Base-by-base conservation (phyloP, 202 grass and related monocot genomes). In the Carex arenaria region DNA sequence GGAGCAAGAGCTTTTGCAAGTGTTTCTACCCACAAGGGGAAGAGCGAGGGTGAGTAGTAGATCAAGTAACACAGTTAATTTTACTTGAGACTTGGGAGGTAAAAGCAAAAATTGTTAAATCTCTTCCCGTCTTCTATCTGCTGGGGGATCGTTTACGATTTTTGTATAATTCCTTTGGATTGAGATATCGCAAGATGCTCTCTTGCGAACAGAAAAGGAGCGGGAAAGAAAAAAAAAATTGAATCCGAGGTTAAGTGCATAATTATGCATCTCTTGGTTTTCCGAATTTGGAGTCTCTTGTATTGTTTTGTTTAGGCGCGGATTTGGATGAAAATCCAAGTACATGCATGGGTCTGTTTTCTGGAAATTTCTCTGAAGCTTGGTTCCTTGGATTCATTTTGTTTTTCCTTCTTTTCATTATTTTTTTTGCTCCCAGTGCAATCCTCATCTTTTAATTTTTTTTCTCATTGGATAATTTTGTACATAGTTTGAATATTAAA, bases 1-100 rank as follows among this genome's bases (percentile, higher is more conserved):
- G 80, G 82, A 4, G 52, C 53, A 40, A 51, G 76, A 6, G 3
- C 63, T 5, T 3, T 73, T 23, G 38, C 85, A 54, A 11, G 75
- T 17, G 5, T 38, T 2, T 1, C 49, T 20, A 36, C 13, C 43
- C 57, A 3, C 79, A 93, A 82, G 22, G 82, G 22, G 3, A 88
- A 57, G 85, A 79, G 42, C 23, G 84, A 88, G 0, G 90, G 80
- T 67, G 91, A 89, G 36, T 87, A 90, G 22, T 15, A 61, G 68
- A 79, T 61, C 52, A 47, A 36, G 64, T 43, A 18, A 74, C 59
- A 2, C 2, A 56, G 19, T 57, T 54, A 20, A 77, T 79, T 0
- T 64, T 66, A 65, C 55, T 19, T 90, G 69, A 82, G 74, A 85
- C 61, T 90, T 87, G 18, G 78, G 72, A 63, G 18, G 15, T 17